Conservation (phyloP, 2,329 filamentous ascomycete genomes). For the Diaporthe australafricana region DNA sequence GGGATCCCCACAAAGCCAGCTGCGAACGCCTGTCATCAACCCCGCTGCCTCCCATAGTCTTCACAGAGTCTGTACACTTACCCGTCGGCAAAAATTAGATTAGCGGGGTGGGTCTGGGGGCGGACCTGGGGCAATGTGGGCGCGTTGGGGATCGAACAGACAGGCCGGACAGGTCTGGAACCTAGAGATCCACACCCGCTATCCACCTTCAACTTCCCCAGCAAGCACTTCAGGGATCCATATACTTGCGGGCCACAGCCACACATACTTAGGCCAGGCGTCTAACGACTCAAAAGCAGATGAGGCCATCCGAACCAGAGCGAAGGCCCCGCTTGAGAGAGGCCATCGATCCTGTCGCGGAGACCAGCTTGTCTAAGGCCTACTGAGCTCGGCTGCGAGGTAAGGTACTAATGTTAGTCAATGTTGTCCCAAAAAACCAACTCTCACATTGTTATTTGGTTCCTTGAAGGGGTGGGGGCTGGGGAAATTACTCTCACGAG, state of each 20-base stretch:
- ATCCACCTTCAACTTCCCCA: background rate
- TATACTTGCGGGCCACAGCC: no score
- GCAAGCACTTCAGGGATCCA: no score
- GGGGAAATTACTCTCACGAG: background rate
- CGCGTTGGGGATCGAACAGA: background rate
- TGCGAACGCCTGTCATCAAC: slow-evolving; percentile 20
- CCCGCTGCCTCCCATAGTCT: slow-evolving; percentile 23
- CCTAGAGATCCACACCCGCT: background rate
- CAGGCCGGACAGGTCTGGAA: slow-evolving; percentile 13
- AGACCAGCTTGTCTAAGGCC: background rate
- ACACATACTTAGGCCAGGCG: background rate
- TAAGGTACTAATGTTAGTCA: background rate
- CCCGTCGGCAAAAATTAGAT: slow-evolving; percentile 1
- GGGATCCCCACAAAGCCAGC: background rate
- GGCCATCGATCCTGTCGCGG: background rate
- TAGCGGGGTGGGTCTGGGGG: slow-evolving; percentile 14
- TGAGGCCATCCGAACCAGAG: no score
- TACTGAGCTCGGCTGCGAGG: background rate
- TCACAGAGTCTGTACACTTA: background rate
- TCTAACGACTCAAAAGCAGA: background rate
- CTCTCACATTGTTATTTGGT: no score
- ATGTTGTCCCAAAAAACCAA: no score
- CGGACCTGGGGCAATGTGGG: slow-evolving; percentile 2
- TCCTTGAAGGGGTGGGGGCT: background rate
- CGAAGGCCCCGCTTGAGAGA: no score